Percentiles rank a stretch among this genome's conserved stretches.
Evolutionary conservation across 805 yeast species (phyloP).

Genomic region (Ogataea dorogensis): DNA sequence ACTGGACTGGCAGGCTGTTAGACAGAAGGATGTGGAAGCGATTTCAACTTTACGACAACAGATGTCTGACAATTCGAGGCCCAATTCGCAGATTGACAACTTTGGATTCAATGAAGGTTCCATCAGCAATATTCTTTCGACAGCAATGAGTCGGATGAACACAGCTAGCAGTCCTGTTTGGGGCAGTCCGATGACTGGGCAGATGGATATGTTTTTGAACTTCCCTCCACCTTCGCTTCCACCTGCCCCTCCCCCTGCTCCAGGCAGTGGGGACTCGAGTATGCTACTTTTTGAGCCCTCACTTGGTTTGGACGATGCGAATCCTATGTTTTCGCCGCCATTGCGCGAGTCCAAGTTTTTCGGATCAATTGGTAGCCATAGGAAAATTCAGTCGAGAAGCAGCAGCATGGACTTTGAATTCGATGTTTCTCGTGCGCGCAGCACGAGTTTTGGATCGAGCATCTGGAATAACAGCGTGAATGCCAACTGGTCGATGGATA

Average conservation of each 20-base stretch:
- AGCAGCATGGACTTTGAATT: constrained; percentile 18
- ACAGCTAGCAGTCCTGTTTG: constrained; percentile 21
- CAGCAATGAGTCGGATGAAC: constrained; percentile 28
- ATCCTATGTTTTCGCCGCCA: constrained; percentile 19
- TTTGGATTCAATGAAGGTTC: constrained; percentile 20
- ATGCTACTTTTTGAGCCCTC: constrained; percentile 19
- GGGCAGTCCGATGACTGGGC: constrained; percentile 13
- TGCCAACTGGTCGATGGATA: constrained; percentile 16
- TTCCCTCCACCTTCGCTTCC: constrained; percentile 6
- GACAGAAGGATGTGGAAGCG: constrained; percentile 36
- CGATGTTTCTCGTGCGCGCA: constrained; percentile 29
- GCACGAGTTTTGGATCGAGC: constrained; percentile 37
- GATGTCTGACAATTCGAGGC: constrained; percentile 20
- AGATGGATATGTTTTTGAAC: constrained; percentile 8
- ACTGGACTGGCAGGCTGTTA: constrained; percentile 40
- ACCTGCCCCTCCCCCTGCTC: constrained; percentile 1
- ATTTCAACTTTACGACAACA: constrained; percentile 28
- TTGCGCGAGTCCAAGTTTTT: constrained; percentile 24
- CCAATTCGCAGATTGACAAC: constrained; percentile 19
- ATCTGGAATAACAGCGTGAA: constrained; percentile 32
- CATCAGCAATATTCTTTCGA: constrained; percentile 20
- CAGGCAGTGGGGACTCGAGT: constrained; percentile 7
- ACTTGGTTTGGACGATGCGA: constrained; percentile 14
- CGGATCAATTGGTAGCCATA: constrained; percentile 16
- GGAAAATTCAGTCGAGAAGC: constrained; percentile 15